Base-by-base conservation (phyloP, 345 rosid species). In the Barbarea vulgaris region DNA sequence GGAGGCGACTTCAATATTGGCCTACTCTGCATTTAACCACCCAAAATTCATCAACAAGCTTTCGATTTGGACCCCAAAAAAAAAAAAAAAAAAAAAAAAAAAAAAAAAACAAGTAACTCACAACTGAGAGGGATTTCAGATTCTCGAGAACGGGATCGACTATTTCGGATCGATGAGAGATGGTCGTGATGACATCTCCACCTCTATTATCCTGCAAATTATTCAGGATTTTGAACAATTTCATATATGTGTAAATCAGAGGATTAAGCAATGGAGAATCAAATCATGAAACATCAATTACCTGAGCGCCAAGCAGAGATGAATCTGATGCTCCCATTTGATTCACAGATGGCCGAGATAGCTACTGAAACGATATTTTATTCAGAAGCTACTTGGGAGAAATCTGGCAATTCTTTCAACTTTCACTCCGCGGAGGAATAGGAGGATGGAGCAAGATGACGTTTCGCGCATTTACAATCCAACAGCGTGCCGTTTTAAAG, bases 111-210 rank as follows among this genome's bases (percentile, higher is more conserved):
- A 10, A 17, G 64, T 15, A 24, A 77, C 97, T 81, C 75, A 95
- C 99, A 61, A 92, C 81, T 74, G 81, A 78, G 72, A 90, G 97
- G 54, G 97, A 90, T 79, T 80, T 85, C 27, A 95, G 93, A 76
- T 76, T 87, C 82, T 89, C 93, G 51, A 89, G 80, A 67, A 92
- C 9, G 39, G 93, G 96, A 78, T 94, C 96, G n/a, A 82, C 84
- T 37, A 75, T 34, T 64, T 88, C 89, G 1, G 81, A 72, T 74
- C 87, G 83, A 82, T 82, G 83, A 41, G 96, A 87, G 22, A 91
- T 85, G 17, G 97, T 94, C 71, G 95, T 91, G 65, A 94, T 91
- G 78, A 82, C 85, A 57, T 91, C 96, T n/a, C 77, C 73, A 12
- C 77, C 72, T 70, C 79, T 59, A 83, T 87, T 65, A 59, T 70